Percentiles rank a stretch among this genome's conserved stretches.
phyloP scores from a whole-genome alignment of 768 basidiomycete species.

The Lentinula detonsa region DNA sequence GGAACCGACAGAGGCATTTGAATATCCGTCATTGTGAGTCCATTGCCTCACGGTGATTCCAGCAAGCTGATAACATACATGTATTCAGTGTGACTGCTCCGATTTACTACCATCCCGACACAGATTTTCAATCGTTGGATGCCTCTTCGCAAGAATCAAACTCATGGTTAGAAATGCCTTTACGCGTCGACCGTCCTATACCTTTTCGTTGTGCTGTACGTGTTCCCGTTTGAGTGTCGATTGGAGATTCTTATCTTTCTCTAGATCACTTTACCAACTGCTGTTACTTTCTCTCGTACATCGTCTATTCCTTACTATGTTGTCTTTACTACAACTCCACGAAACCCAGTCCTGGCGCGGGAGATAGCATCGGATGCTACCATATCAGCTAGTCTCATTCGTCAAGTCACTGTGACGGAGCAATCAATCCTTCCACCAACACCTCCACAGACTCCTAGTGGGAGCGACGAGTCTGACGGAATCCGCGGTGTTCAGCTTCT shows the following conservation, averaged over 20 bases:
- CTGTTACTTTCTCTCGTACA: conserved; percentile 54
- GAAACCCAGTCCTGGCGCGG: conserved; percentile 45
- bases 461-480: conserved; percentile 34
- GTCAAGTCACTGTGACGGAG: conserved; percentile 51
- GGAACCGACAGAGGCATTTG: conserved; percentile 44
- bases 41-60: conserved; percentile 3
- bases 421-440: conserved; percentile 33
- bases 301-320: conserved; percentile 67
- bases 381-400: conserved; percentile 59
- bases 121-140: conserved; percentile 54
- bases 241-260: conserved; percentile 4
- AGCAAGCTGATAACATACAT: conserved; percentile 8
- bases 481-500: conserved; percentile 22
- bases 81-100: conserved; percentile 55
- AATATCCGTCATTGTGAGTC: conserved; percentile 43
- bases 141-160: conserved; percentile 29
- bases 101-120: conserved; percentile 53
- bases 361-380: conserved; percentile 71
- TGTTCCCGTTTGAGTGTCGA: conserved; percentile 9
- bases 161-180: conserved; percentile 65
- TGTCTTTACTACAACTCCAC: conserved; percentile 61
- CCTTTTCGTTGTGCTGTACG: conserved; percentile 65
- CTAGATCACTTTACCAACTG: conserved; percentile 63
- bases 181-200: conserved; percentile 55
- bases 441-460: conserved; percentile 41